Base-by-base conservation (phyloP, 169 alveolate genomes). In the Eimeria tenella region DNA sequence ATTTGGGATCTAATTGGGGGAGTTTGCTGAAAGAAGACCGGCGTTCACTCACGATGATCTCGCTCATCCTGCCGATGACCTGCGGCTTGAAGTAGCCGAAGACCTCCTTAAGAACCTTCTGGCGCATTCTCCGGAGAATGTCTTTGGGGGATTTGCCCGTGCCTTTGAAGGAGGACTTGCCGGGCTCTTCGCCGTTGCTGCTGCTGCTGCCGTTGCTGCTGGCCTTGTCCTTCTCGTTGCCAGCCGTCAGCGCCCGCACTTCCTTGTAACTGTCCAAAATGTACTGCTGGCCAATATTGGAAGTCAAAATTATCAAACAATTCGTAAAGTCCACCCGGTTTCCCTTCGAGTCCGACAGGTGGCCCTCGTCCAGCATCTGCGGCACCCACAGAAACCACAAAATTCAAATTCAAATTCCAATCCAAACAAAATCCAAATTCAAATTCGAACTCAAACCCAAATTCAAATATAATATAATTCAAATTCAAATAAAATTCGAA, bases 331-430 rank as follows among this genome's bases (percentile, higher is more conserved):
- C 98, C 9, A 97, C 99, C 55, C 95, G 96, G 63, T 97, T 96
- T 19, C 99, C 99, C 42, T 92, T 94, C 21, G 98, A 91, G 83
- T 98, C 99, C 31, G 99, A 96, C 77, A 98, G 94, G n/a, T 98
- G 94, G 0, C 99, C 99, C 81, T 98, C 99, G 93, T 98, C 99
- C 79, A 95, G 60, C 81, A 95, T 81, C 95, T 95, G 86, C 62
- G 50, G 0, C 56, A 5, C 9, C 15, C 5, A 21, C 7, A 56
- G 31, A 17, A 79, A 17, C 17, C 49, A n/a, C 50, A 0, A 60
- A 2, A 31, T 31, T 31, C 42, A 31, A 31, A 2, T 31, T 31
- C 42, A 31, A 31, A 31, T 31, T 31, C 42, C 0, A 31, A 31
- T 31, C 2, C 42, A 31, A 5, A 60, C 0, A 15, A 60, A 60